Base-by-base conservation (phyloP, 257 asterid species). In the Coffea canephora region DNA sequence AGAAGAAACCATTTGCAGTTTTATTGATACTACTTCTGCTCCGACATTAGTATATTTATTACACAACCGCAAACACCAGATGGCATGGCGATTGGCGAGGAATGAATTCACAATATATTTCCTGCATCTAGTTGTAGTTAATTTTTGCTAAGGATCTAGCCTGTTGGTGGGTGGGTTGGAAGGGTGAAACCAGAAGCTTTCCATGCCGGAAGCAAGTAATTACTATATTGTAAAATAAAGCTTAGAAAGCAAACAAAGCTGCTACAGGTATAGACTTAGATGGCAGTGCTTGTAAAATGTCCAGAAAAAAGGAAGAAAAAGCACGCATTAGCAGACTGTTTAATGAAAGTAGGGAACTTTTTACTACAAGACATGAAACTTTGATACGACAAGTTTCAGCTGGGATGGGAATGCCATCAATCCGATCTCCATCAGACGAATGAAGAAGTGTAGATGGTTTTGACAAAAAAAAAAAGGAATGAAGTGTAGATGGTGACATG, bases 1-100 rank as follows among this genome's bases (percentile, higher is more conserved):
- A 48, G 39, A 71, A 71, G 61, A 71, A 71, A 46, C 75, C 54
- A 41, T 71, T 71, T 3, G 75, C 19, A 21, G 57, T 71, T 43
- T 19, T 31, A 70, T 45, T 3, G 19, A 9, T 61, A 21, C 1
- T 4, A 55, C 4, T 72, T 8, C 25, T n/a, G 70, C 70, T 49
- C 4, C 1, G 16, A 52, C 18, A 34, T 31, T 52, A 12, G 21
- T 15, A 5, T 23, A 74, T 75, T n/a, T 25, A 46, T 45, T 43
- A 43, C 36, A 6, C 45, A 49, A 52, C 69, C 25, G 11, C 67
- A 52, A 68, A 77, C 80, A 27, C 0, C 34, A 48, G 36, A 68
- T 50, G 15, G 19, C 34, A 65, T 31, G 31, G 31, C 31, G 31
- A 5, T 2, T 46, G 49, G 73, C 23, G 39, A 64, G 73, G 25